Base-by-base conservation (phyloP, 371 early-diverging fungal genomes). In the Circinella umbellata region DNA sequence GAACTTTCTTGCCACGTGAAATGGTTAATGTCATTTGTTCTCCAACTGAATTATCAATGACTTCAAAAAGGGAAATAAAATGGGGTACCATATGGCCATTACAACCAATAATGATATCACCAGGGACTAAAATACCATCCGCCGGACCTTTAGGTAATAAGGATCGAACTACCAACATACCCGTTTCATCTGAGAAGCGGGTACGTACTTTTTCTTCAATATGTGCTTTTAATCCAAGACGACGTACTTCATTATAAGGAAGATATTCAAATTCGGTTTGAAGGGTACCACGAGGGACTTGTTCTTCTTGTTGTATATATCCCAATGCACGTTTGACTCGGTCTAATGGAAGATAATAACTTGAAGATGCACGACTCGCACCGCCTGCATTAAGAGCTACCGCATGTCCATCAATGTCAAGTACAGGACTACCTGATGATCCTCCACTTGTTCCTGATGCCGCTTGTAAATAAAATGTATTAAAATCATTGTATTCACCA, bases 91-190 rank as follows among this genome's bases (percentile, higher is more conserved):
- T 74, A 4, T 82, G 59, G 7, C 83, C 88, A 68, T 94, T 90
- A 34, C 91, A 82, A 10, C 78, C 79, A 39, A 92, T 76, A 4
- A 87, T 75, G 57, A 94, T 89, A 67, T 94, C 95, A 54, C 93
- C 93, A 8, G 91, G 91, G 20, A 89, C 86, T 4, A 94, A 69
- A 4, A 87, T 64, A 14, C 77, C 82, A 38, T 83, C 82, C 2
- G 90, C 92, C 5, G 93, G 93, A 3, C 93, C 93, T 59, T 88
- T 83, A 15, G 95, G 93, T 17, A 94, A 75, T 4, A 94, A 84
- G 0, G 80, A 79, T 37, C 90, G 90, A 35, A 87, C 91, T 0
- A 91, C 90, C 11, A 94, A 80, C 89, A 94, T 88, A 11, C 95
- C 95, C 38, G 90, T 91, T 66, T 91, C 93, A 9, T 84, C 76